phyloP scores from a whole-genome alignment of 495 filamentous ascomycete genomes.

The Jackrogersella minutella region DNA sequence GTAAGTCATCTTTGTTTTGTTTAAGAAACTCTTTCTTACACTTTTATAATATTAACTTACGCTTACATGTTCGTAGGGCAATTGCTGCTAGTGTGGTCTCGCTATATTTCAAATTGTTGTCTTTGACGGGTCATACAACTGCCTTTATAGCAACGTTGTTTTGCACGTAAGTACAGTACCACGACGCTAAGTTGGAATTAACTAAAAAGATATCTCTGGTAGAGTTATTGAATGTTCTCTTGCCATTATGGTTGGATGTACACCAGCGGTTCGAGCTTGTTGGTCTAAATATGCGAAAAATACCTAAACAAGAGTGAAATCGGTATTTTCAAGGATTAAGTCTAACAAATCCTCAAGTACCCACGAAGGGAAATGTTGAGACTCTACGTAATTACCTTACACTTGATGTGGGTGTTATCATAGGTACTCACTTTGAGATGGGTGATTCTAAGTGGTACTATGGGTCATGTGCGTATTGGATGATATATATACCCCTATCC shows the following conservation, averaged over 20 bases:
- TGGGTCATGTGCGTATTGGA: too few species aligned
- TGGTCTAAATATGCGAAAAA: neutral
- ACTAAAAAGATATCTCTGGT: neutral
- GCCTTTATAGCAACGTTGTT: neutral
- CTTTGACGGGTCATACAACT: neutral
- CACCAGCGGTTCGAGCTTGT: slow-evolving; percentile 3
- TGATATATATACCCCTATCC: too few species aligned
- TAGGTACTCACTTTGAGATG: too few species aligned
- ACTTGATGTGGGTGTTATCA: neutral
- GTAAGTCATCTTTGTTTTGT: slow-evolving; percentile 35
- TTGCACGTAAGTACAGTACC: slow-evolving; percentile 10
- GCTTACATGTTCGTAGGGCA: slow-evolving; percentile 17
- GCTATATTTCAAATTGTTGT: slow-evolving; percentile 1
- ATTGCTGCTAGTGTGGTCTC: slow-evolving; percentile 1
- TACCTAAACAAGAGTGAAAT: neutral
- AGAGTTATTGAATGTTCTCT: slow-evolving; percentile 22
- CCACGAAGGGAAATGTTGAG: neutral
- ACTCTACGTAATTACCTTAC: neutral
- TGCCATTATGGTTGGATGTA: slow-evolving; percentile 24
- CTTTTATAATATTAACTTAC: neutral
- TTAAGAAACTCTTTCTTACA: neutral
- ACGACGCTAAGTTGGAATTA: neutral
- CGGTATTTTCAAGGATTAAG: neutral
- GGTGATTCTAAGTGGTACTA: too few species aligned
- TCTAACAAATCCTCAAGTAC: neutral